Percentiles rank a stretch among this genome's conserved stretches.
Evolutionary conservation across 2,329 filamentous ascomycete genomes (phyloP).

Genomic region (Penicillium decumbens): DNA sequence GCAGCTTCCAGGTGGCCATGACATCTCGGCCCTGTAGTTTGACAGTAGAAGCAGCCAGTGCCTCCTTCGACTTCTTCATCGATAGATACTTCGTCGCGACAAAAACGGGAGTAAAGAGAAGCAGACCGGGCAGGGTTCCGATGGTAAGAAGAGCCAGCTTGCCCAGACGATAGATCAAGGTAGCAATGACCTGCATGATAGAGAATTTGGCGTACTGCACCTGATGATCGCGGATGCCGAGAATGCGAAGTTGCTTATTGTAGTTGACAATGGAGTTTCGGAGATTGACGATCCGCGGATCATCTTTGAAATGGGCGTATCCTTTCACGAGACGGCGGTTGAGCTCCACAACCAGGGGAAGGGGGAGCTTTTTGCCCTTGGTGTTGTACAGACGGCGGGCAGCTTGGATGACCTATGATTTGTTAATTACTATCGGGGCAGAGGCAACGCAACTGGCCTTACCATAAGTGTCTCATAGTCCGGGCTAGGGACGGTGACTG

Average conservation of each 20-base stretch:
- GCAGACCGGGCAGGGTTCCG: slow-evolving; percentile 76
- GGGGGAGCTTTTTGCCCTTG: slow-evolving; percentile 84
- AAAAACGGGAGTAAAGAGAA: slow-evolving; percentile 86
- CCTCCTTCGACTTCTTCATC: slow-evolving; percentile 73
- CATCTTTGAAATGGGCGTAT: slow-evolving; percentile 87
- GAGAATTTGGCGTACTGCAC: slow-evolving; percentile 87
- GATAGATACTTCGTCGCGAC: slow-evolving; percentile 79
- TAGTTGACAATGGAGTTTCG: slow-evolving; percentile 74
- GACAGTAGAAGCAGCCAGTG: slow-evolving; percentile 77
- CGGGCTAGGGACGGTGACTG: slow-evolving; percentile 86
- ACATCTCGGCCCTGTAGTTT: slow-evolving; percentile 86
- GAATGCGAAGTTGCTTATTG: slow-evolving; percentile 77
- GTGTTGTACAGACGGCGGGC: slow-evolving; percentile 90
- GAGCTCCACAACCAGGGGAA: slow-evolving; percentile 88
- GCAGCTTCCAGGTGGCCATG: slow-evolving; percentile 89
- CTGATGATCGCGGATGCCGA: slow-evolving; percentile 90
- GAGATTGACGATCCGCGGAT: slow-evolving; percentile 72
- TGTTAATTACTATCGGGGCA: slow-evolving; percentile 27
- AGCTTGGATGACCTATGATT: slow-evolving; percentile 71
- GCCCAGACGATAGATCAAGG: slow-evolving; percentile 70
- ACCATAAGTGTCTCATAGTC: slow-evolving; percentile 95
- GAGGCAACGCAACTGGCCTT: slow-evolving; percentile 17
- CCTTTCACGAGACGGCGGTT: slow-evolving; percentile 87
- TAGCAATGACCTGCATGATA: slow-evolving; percentile 67
- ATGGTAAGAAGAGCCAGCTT: slow-evolving; percentile 74